These are phyloP conservation scores for Alnus glutinosa DNA, from an alignment of 306 rosid genomes.

Conservation along the genomic window DNA sequence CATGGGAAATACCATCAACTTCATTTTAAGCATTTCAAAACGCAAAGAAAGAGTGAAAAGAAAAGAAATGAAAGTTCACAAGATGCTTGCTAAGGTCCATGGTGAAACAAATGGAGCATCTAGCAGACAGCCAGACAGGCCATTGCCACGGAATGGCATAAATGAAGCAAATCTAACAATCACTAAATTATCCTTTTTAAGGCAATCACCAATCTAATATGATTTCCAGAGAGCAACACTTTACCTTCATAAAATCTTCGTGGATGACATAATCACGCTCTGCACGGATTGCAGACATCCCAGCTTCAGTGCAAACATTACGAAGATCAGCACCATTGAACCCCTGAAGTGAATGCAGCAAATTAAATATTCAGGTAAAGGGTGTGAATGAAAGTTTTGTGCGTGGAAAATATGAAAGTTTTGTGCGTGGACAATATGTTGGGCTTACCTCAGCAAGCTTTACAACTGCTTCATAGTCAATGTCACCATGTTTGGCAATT, in stretches of 20 bases:
- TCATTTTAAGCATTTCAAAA: too few species aligned
- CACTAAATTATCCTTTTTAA: background rate
- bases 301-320: conserved; percentile 65
- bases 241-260: conserved; percentile 67
- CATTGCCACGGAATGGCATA: background rate
- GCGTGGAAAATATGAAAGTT: too few species aligned
- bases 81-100: background rate
- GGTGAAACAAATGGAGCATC: background rate
- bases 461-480: conserved; percentile 62
- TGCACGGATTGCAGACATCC: conserved; percentile 63
- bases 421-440: background rate
- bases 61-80: background rate
- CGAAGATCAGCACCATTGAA: conserved; percentile 65
- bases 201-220: background rate
- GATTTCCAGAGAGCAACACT: background rate
- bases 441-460: conserved; percentile 61
- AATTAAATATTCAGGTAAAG: background rate
- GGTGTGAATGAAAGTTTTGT: background rate
- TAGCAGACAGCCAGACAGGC: background rate
- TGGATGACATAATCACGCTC: conserved; percentile 64
- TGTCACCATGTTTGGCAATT: conserved; percentile 63
- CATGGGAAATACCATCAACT: too few species aligned
- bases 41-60: too few species aligned
- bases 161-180: background rate
- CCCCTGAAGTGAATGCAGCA: conserved; percentile 38